Base-by-base conservation (phyloP, 1,139 yeast species). In the Hansenula lynferdii region DNA sequence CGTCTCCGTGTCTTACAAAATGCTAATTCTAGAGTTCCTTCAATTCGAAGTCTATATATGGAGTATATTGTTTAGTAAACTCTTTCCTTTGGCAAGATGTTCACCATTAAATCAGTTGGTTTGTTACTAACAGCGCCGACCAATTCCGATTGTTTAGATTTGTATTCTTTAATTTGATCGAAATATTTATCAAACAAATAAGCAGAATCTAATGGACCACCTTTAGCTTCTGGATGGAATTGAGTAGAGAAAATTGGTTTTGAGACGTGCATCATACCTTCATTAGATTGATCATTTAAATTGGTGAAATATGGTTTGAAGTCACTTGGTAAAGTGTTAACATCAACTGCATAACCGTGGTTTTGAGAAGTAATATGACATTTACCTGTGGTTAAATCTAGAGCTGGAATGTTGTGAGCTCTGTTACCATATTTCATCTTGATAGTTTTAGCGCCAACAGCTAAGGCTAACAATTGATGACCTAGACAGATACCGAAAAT, bases 151-250 rank as follows among this genome's bases (percentile, higher is more conserved):
- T 58, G 61, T 43, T 64, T 57, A 41, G 54, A 53, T 61, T 75
- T 82, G 70, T 76, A 86, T 31, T 64, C 65, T 31, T 68, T 71
- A 48, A 92, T 81, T 57, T 84, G 74, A 33, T 70, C 76, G 56
- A 92, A 80, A 66, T 86, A 92, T 65, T 80, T 85, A 70, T 92
- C 97, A 55, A 92, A 92, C 62, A 92, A 71, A 65, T 80, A 86
- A 6, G 86, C 75, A 16, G 97, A 85, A 64, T 92, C 98, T 55
- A 84, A 73, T 42, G 98, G 98, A 53, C 98, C 98, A 52, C 98
- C 98, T 70, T 90, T 92, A 44, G 98, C 98, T 65, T 92, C 98
- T 34, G 98, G 98, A 61, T 92, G 98, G 76, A 92, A 92, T 64
- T 92, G 98, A 4, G 96, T 87, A 23, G 97, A 87, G 67, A 90